These are phyloP conservation scores for Aureobasidium vineae DNA, from an alignment of 2,329 filamentous ascomycete genomes.

Conservation along the genomic window DNA sequence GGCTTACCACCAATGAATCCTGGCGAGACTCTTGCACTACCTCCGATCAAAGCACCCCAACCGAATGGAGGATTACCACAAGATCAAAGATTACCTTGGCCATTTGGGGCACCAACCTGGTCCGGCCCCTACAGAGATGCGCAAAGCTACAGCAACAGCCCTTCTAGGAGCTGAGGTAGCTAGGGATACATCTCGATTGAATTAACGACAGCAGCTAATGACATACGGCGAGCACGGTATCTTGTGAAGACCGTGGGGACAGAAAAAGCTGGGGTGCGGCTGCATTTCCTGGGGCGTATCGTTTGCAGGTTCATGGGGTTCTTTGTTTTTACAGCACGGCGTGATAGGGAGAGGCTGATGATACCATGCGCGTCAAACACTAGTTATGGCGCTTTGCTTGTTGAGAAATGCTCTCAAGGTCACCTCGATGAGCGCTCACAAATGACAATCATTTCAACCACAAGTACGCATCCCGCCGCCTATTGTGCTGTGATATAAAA, in stretches of 20 bases:
- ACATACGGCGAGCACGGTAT: conserved; percentile 18
- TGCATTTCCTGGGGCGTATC: conserved; percentile 14
- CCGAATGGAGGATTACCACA: conserved; percentile 26
- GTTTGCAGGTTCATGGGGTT: conserved; percentile 5
- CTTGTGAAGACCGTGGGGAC: not conserved
- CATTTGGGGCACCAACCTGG: conserved; percentile 13
- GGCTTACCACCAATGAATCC: conserved; percentile 24
- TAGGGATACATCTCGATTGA: not conserved
- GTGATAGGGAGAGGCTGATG: not conserved
- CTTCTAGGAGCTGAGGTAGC: not conserved
- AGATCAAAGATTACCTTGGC: conserved; percentile 24
- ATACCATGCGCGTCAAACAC: conserved; percentile 1
- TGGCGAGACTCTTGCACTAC: conserved; percentile 29
- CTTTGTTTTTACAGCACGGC: conserved; percentile 20
- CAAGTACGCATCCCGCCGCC: too few species aligned
- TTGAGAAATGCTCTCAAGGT: not conserved
- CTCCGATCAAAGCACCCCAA: conserved; percentile 32
- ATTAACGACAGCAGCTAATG: conserved; percentile 18
- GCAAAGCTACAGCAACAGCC: conserved; percentile 25
- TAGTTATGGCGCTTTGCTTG: conserved; percentile 11
- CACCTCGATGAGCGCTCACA: not conserved
- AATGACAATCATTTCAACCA: not conserved
- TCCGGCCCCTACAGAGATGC: conserved; percentile 13
- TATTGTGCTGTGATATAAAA: too few species aligned
- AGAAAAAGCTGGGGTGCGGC: not conserved